Evolutionary conservation across 768 basidiomycete species (phyloP).

Genomic region (Trametes cingulata): DNA sequence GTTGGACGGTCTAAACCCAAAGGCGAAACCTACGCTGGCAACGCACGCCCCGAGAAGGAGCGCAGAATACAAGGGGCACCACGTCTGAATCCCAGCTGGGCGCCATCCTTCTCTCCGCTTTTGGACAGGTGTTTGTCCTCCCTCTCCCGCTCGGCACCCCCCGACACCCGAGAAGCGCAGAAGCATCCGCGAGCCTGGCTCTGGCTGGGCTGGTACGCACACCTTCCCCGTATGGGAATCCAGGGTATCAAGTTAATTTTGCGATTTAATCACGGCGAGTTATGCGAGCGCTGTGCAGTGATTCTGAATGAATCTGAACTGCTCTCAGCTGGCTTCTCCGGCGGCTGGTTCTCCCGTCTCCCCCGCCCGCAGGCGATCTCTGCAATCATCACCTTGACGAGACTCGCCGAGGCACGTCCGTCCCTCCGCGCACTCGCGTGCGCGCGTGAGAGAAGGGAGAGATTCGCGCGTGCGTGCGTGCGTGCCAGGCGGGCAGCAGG

Average conservation of each 20-base stretch:
- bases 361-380: not conserved
- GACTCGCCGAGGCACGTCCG: not conserved
- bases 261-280: not conserved
- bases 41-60: not conserved
- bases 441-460: no score
- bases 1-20: not conserved
- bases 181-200: not conserved
- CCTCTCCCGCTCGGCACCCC: not conserved
- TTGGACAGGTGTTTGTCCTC: conserved; percentile 11
- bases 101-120: conserved; percentile 8
- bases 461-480: not conserved
- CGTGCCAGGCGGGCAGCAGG: not conserved
- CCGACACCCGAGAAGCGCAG: not conserved
- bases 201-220: not conserved
- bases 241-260: conserved; percentile 2
- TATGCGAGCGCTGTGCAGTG: conserved; percentile 4
- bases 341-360: not conserved
- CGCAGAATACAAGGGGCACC: conserved; percentile 2
- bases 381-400: no score
- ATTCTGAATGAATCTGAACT: not conserved
- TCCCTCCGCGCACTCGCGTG: not conserved
- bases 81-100: not conserved
- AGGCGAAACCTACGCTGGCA: conserved; percentile 4
- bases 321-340: not conserved
- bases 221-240: not conserved